Evolutionary conservation across 257 asterid species (phyloP).

Genomic region (Schizonepeta tenuifolia): DNA sequence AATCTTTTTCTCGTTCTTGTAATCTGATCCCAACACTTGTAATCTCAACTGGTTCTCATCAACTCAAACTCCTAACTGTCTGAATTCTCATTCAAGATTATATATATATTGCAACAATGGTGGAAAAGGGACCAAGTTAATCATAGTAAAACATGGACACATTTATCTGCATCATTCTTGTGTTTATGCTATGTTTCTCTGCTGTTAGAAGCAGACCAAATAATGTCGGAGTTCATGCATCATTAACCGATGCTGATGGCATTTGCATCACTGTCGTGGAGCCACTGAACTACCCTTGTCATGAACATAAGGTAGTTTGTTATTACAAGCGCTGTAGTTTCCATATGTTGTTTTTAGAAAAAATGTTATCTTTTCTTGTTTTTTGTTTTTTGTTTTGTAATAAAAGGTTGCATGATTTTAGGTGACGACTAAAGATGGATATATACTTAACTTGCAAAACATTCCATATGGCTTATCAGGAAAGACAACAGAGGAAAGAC

Average conservation of each 20-base stretch:
- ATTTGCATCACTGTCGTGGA: slow-evolving; percentile 44
- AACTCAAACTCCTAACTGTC: slow-evolving; percentile 16
- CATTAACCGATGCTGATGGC: slow-evolving; percentile 34
- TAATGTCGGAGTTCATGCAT: background rate
- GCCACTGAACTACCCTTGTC: slow-evolving; percentile 39
- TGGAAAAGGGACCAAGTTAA: background rate
- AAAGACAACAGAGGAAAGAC: slow-evolving; percentile 28
- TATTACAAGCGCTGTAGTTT: background rate
- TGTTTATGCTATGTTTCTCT: slow-evolving; percentile 24
- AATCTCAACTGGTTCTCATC: background rate
- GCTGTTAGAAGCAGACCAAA: slow-evolving; percentile 27
- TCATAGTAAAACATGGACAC: slow-evolving; percentile 17
- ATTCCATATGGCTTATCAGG: slow-evolving; percentile 48
- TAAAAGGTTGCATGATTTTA: background rate
- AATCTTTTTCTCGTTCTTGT: slow-evolving; percentile 16
- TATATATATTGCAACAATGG: slow-evolving; percentile 18
- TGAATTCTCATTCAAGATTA: background rate
- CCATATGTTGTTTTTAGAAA: background rate
- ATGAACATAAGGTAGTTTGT: slow-evolving; percentile 39
- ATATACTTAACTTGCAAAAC: slow-evolving; percentile 48
- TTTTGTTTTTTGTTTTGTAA: background rate
- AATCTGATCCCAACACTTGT: background rate
- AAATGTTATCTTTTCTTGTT: too few relatives aligned
- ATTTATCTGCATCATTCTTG: slow-evolving; percentile 7
- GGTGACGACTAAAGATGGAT: slow-evolving; percentile 52